A percentile compares a stretch with the other conserved stretches of the same genome.
Conservation (phyloP, 192 early-diverging fungal species). For the Linnemannia hyalina region DNA sequence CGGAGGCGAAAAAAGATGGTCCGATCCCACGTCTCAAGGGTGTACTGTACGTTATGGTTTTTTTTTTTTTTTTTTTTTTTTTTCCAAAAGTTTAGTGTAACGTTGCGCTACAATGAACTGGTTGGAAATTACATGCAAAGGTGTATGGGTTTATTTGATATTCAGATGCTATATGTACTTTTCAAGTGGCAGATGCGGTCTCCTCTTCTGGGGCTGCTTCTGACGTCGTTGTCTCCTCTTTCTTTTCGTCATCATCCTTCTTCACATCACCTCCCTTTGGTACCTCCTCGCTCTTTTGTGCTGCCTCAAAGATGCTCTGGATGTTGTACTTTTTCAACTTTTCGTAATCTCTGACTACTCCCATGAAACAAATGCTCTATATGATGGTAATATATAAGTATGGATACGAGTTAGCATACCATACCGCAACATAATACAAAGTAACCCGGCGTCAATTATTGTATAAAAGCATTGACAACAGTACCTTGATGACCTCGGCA, state of each 20-base stretch:
- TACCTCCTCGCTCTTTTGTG: constrained; percentile 14
- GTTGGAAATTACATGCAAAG: not conserved
- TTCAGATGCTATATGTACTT: not conserved
- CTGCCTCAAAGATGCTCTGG: constrained; percentile 62
- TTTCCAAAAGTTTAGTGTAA: too few species aligned
- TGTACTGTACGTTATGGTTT: too few species aligned
- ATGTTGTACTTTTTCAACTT: constrained; percentile 69
- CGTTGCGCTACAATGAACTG: too few species aligned
- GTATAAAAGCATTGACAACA: not conserved
- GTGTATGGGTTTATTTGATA: not conserved
- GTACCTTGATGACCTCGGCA: constrained; percentile 72
- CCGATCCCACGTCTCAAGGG: too few species aligned
- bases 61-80: too few species aligned
- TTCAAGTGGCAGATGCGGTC: not conserved
- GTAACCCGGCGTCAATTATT: too few species aligned
- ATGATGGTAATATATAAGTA: too few species aligned
- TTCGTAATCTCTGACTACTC: constrained; percentile 71
- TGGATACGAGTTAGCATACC: too few species aligned
- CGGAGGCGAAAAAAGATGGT: too few species aligned
- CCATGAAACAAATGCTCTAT: constrained; percentile 70
- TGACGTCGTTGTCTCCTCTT: not conserved
- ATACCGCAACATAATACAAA: too few species aligned
- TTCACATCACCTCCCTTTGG: not conserved
- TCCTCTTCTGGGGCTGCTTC: not conserved
- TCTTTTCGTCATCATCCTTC: constrained; percentile 1